Conservation (phyloP, 768 basidiomycete genomes). For the Panaeolus cyanescens region DNA sequence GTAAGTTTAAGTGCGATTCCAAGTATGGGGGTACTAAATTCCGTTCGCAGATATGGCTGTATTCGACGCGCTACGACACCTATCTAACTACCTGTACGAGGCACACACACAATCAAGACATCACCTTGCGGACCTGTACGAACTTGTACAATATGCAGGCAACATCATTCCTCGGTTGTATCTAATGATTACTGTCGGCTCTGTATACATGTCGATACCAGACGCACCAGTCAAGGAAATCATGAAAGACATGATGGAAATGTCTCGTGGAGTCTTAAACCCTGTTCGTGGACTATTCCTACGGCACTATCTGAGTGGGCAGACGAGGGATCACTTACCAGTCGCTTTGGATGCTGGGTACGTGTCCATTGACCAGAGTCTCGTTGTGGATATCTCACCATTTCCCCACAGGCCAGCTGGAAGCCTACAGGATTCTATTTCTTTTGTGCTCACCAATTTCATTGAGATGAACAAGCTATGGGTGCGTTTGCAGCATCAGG, state of each 20-base stretch:
- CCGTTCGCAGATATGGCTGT: conserved; percentile 88
- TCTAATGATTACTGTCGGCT: conserved; percentile 99
- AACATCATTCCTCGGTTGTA: conserved; percentile 94
- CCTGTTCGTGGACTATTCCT: conserved; percentile 97
- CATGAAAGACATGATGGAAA: conserved; percentile 99
- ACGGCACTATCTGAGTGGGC: conserved; percentile 94
- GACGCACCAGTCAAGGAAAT: conserved; percentile 98
- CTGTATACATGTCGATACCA: conserved; percentile 98
- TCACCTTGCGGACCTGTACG: conserved; percentile 97
- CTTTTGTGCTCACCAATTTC: conserved; percentile 96
- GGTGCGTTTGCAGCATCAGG: conserved; percentile 98
- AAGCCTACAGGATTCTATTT: conserved; percentile 92
- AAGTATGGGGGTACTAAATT: neutral
- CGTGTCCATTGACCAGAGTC: conserved; percentile 20
- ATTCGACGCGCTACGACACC: conserved; percentile 93
- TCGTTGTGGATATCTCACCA: conserved; percentile 37
- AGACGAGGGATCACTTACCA: conserved; percentile 95
- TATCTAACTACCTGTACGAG: conserved; percentile 96
- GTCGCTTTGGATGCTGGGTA: conserved; percentile 84
- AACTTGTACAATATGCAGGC: conserved; percentile 98
- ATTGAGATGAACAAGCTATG: conserved; percentile 99
- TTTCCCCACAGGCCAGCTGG: conserved; percentile 53
- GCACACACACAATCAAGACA: conserved; percentile 91
- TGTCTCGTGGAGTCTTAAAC: conserved; percentile 96
- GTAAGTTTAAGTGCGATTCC: conserved; percentile 43